These are phyloP conservation scores for Monosporascus sp. DNA, from an alignment of 2,329 filamentous ascomycete genomes.

Conservation along the genomic window DNA sequence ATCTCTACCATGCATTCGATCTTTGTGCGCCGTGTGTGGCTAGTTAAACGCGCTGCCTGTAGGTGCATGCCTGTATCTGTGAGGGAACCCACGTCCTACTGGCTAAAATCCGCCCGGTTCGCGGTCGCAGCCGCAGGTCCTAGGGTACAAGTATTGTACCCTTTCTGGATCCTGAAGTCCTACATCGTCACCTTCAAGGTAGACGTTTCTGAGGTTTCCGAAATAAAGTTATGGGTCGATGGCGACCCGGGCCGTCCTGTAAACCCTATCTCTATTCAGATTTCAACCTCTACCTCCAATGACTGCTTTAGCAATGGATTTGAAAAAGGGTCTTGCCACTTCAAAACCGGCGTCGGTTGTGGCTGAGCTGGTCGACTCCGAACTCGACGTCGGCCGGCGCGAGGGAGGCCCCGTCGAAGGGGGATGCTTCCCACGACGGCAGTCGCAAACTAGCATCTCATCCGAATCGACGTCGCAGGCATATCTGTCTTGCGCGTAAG, in stretches of 20 bases:
- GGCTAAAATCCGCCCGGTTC: slow-evolving; percentile 16
- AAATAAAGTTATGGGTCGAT: slow-evolving; percentile 27
- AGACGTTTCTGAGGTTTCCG: slow-evolving; percentile 17
- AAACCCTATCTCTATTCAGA: slow-evolving; percentile 18
- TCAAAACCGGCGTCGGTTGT: slow-evolving; percentile 17
- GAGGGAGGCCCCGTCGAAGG: slow-evolving; percentile 16
- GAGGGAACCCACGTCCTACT: slow-evolving; percentile 26
- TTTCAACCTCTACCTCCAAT: slow-evolving; percentile 13
- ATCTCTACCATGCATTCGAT: slow-evolving; percentile 17
- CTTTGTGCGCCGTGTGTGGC: slow-evolving; percentile 24
- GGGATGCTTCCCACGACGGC: slow-evolving; percentile 12
- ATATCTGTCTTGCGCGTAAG: slow-evolving; percentile 28
- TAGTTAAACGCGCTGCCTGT: slow-evolving; percentile 25
- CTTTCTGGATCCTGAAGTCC: slow-evolving; percentile 23
- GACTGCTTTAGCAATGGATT: slow-evolving; percentile 17
- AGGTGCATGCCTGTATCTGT: slow-evolving; percentile 17
- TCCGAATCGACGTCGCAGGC: slow-evolving; percentile 16
- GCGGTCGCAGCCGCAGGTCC: slow-evolving; percentile 26
- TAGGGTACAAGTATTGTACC: slow-evolving; percentile 24
- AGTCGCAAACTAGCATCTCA: slow-evolving; percentile 19
- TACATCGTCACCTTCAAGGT: slow-evolving; percentile 25
- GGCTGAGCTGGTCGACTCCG: slow-evolving; percentile 16
- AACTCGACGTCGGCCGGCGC: slow-evolving; percentile 3
- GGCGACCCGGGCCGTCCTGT: slow-evolving; percentile 22
- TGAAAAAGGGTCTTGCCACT: slow-evolving; percentile 19